phyloP scores from a whole-genome alignment of 2,329 filamentous ascomycete genomes.

The Bertia moriformis region DNA sequence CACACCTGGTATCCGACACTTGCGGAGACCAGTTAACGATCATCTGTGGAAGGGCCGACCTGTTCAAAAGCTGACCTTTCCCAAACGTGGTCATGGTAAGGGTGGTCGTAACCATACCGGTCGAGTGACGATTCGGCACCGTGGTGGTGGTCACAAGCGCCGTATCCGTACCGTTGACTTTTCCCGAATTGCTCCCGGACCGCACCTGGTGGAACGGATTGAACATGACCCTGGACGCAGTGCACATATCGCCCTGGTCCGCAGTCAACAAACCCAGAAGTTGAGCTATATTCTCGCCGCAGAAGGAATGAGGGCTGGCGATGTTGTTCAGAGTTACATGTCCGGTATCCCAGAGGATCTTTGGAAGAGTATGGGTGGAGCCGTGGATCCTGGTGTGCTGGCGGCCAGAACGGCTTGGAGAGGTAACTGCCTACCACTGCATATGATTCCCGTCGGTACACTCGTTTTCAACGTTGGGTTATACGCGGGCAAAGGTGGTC shows the following conservation, averaged over 20 bases:
- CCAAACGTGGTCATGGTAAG: conserved; percentile 83
- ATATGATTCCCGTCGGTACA: conserved; percentile 92
- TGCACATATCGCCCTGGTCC: conserved; percentile 81
- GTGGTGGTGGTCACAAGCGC: conserved; percentile 80
- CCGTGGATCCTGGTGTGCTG: conserved; percentile 85
- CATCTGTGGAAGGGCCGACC: conserved; percentile 92
- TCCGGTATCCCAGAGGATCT: conserved; percentile 76
- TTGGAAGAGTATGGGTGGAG: conserved; percentile 80
- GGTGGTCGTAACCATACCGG: conserved; percentile 85
- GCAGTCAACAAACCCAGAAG: conserved; percentile 55
- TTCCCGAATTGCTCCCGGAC: conserved; percentile 60
- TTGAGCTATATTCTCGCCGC: conserved; percentile 91
- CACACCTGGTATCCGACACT: conserved; percentile 81
- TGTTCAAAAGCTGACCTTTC: conserved; percentile 67
- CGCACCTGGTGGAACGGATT: conserved; percentile 80
- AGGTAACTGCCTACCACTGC: conserved; percentile 86
- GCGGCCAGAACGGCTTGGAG: conserved; percentile 86
- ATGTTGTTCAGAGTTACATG: conserved; percentile 83
- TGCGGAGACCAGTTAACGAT: conserved; percentile 84
- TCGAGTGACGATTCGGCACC: conserved; percentile 74
- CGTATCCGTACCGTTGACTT: conserved; percentile 90
- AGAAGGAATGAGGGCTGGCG: conserved; percentile 82
- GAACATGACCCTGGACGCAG: conserved; percentile 91
- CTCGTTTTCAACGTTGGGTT: conserved; percentile 82
- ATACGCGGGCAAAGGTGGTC: conserved; percentile 56